phyloP scores from a whole-genome alignment of 352 stramenopile genomes.

The Phytophthora sp. region DNA sequence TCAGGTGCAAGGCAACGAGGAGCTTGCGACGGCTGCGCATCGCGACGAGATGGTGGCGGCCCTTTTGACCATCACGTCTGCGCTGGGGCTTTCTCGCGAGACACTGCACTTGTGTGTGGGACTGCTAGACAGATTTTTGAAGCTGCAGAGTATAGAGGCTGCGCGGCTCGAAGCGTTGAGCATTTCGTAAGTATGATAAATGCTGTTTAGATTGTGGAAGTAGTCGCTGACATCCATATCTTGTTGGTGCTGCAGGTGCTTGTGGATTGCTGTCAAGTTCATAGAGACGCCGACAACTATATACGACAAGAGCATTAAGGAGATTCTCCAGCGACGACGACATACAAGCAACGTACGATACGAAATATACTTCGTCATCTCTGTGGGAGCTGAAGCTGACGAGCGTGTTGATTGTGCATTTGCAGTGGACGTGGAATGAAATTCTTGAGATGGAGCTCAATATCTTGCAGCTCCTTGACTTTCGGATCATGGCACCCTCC shows the following conservation, averaged over 20 bases:
- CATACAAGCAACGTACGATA: slow-evolving; percentile 66
- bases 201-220: background rate
- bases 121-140: slow-evolving; percentile 61
- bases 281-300: slow-evolving; percentile 68
- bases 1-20: slow-evolving; percentile 5
- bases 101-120: slow-evolving; percentile 67
- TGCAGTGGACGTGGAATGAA: slow-evolving; percentile 72
- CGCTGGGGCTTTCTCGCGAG: slow-evolving; percentile 59
- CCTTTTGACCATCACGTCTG: slow-evolving; percentile 69
- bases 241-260: slow-evolving; percentile 37
- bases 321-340: slow-evolving; percentile 60
- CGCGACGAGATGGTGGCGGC: slow-evolving; percentile 71
- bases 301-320: slow-evolving; percentile 60
- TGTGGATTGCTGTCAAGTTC: slow-evolving; percentile 82
- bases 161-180: slow-evolving; percentile 57
- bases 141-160: slow-evolving; percentile 18
- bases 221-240: background rate
- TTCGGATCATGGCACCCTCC: slow-evolving; percentile 60
- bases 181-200: slow-evolving; percentile 52
- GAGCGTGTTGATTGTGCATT: background rate
- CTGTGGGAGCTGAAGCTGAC: too few species aligned
- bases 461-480: slow-evolving; percentile 52
- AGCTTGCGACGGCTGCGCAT: slow-evolving; percentile 41
- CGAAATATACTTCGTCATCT: too few species aligned
- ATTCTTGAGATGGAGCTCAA: slow-evolving; percentile 57